Conservation (phyloP, 148 eudicot species). For the Cornus controversa region DNA sequence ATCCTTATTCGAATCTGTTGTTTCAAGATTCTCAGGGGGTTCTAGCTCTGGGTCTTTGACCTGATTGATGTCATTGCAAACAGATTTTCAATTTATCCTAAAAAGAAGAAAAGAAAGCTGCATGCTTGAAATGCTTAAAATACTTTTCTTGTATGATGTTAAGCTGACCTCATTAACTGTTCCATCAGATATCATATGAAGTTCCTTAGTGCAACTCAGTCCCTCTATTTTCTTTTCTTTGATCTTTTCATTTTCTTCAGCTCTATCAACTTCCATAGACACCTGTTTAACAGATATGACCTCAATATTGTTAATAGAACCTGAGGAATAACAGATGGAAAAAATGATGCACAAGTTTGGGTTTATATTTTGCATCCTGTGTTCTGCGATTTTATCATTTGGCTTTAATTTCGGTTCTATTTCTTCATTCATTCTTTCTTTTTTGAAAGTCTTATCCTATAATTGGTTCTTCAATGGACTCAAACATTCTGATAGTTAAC, state of each 20-base stretch:
- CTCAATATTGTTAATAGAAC: neutral
- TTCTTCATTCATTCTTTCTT: no score
- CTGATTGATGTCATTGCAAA: neutral
- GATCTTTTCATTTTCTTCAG: slow-evolving; percentile 10
- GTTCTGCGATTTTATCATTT: no score
- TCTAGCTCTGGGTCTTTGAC: neutral
- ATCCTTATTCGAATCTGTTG: no score
- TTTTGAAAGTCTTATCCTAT: no score
- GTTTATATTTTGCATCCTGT: no score
- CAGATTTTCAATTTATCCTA: neutral
- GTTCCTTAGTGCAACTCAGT: neutral
- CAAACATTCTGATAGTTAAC: no score
- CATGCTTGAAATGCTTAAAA: neutral
- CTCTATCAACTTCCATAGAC: slow-evolving; percentile 1
- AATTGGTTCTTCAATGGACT: no score
- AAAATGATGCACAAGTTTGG: neutral
- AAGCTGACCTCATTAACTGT: slow-evolving; percentile 15
- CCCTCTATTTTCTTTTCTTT: slow-evolving; percentile 3
- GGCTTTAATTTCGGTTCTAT: no score
- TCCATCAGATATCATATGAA: neutral
- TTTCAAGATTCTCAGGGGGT: no score
- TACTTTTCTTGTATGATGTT: neutral
- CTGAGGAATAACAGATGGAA: neutral
- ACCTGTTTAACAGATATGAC: slow-evolving; percentile 10
- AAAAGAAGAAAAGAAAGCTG: neutral